A percentile compares a stretch with the other conserved stretches of the same genome.
phyloP scores from a whole-genome alignment of 2,329 filamentous ascomycete species.

The Ascosphaera apis region DNA sequence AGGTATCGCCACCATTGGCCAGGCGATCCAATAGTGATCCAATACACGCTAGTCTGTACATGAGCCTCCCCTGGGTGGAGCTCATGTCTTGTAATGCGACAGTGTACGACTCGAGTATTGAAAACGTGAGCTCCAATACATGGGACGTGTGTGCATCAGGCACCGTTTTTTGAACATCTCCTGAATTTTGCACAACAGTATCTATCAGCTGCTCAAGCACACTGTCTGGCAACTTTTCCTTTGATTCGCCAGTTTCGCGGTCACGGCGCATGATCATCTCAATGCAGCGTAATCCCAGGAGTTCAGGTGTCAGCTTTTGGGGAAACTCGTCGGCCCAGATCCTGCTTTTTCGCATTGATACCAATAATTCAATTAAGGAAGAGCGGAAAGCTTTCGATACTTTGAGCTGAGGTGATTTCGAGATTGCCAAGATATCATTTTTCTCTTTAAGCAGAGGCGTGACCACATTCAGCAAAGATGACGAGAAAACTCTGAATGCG shows the following conservation, averaged over 20 bases:
- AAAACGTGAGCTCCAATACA: slow-evolving; percentile 11
- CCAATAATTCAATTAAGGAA: slow-evolving; percentile 11
- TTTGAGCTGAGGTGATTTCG: slow-evolving; percentile 7
- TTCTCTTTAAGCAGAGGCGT: slow-evolving; percentile 10
- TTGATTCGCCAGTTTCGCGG: slow-evolving; percentile 12
- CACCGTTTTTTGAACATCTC: slow-evolving; percentile 2
- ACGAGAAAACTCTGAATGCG: slow-evolving; percentile 11
- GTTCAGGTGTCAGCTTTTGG: slow-evolving; percentile 11
- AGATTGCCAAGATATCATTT: slow-evolving; percentile 10
- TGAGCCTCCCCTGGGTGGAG: slow-evolving; percentile 10
- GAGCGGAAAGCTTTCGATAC: slow-evolving; percentile 13
- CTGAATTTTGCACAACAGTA: slow-evolving; percentile 10
- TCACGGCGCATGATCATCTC: slow-evolving; percentile 12
- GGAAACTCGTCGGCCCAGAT: slow-evolving; percentile 8
- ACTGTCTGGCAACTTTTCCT: slow-evolving; percentile 9
- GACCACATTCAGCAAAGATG: slow-evolving; percentile 12
- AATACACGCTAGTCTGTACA: slow-evolving; percentile 10
- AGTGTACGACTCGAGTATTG: slow-evolving; percentile 17
- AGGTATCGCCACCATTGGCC: slow-evolving; percentile 5
- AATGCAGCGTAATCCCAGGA: slow-evolving; percentile 14
- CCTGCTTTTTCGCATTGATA: slow-evolving; percentile 8
- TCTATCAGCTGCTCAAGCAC: slow-evolving; percentile 12
- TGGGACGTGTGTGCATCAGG: slow-evolving; percentile 7
- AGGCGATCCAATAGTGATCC: slow-evolving; percentile 17
- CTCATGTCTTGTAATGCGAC: slow-evolving; percentile 10